Evolutionary conservation across 164 flowering plant species (phyloP), one percentile per base, ranked within the genome.

Genomic region (Macadamia integrifolia): DNA sequence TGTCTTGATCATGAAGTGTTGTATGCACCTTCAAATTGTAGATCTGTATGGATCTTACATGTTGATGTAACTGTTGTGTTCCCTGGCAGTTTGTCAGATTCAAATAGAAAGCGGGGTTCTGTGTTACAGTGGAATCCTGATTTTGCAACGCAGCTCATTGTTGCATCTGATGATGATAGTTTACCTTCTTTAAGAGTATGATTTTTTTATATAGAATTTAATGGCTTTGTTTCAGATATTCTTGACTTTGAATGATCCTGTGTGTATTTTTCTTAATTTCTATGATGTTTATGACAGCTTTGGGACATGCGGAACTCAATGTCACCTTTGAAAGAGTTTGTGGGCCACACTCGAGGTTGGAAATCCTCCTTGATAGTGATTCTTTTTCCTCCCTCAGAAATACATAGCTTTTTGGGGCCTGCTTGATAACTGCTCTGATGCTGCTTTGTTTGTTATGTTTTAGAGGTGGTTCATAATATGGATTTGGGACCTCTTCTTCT

Each of bases 61-160:
- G 9, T 40, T 72, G 58, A 58, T 29, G 6, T 69, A 15, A 32
- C 57, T 9, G 64, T 49, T 57, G 28, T 69, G 58, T 57, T 35
- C 1, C 49, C 57, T 69, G 56, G 42, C 88, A 95, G 99, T 71
- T 91, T 95, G 74, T 59, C 88, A 64, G 99, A 92, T 82, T 77
- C 99, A 67, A 69, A 72, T 76, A 85, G 88, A 82, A 86, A 92
- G 74, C 83, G 97, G 52, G 91, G 97, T 83, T 95, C 99, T 73
- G 99, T 91, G 66, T 79, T 95, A 79, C 99, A 95, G 79, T 95
- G 99, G 99, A 76, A 92, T 77, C 99, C 99, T 66, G 98, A 91
- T 68, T 67, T 85, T 79, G 90, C 96, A n/a, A 95, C 98, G 29
- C 97, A 92, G 75, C 89, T 95, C 44, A 80, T 95, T 71, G 91